A percentile compares a stretch with the other conserved stretches of the same genome.
Conservation (phyloP, 495 filamentous ascomycete species). For the Penicillium verhagenii region DNA sequence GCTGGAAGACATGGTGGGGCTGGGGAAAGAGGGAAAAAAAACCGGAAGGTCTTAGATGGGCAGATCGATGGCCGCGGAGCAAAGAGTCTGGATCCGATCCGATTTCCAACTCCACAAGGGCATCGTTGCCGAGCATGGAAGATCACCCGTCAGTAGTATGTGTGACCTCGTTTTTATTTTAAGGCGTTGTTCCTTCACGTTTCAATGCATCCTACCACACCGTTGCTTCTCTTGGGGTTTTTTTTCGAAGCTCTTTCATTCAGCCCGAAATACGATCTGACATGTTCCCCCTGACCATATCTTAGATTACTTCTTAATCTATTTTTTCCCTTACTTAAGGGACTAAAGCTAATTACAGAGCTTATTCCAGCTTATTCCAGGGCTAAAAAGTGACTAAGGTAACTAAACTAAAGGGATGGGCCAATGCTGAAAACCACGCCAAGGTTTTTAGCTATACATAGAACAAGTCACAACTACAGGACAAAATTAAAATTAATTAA, state of each 20-base stretch:
- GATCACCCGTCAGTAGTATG: constrained; percentile 23
- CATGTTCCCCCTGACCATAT: background rate
- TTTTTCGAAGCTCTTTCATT: background rate
- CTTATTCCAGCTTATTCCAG: background rate
- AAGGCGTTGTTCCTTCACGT: too few relatives aligned
- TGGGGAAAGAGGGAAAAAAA: background rate
- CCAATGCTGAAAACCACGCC: background rate
- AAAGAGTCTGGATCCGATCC: constrained; percentile 10
- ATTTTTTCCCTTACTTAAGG: background rate
- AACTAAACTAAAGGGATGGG: background rate
- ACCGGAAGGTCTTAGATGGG: constrained; percentile 1
- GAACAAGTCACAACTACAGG: background rate
- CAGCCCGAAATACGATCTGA: constrained; percentile 3
- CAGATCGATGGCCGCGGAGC: constrained; percentile 3
- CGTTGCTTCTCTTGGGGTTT: background rate
- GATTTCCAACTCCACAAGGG: constrained; percentile 12
- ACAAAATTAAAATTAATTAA: background rate
- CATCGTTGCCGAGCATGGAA: constrained; percentile 23
- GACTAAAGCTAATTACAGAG: background rate
- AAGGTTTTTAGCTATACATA: background rate
- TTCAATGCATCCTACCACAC: background rate
- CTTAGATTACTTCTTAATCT: background rate
- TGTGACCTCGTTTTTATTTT: background rate
- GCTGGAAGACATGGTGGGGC: constrained; percentile 11
- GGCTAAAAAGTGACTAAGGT: too few relatives aligned